Evolutionary conservation across 192 early-diverging fungal genomes (phyloP).

Genomic region (Allomyces macrogynus): DNA sequence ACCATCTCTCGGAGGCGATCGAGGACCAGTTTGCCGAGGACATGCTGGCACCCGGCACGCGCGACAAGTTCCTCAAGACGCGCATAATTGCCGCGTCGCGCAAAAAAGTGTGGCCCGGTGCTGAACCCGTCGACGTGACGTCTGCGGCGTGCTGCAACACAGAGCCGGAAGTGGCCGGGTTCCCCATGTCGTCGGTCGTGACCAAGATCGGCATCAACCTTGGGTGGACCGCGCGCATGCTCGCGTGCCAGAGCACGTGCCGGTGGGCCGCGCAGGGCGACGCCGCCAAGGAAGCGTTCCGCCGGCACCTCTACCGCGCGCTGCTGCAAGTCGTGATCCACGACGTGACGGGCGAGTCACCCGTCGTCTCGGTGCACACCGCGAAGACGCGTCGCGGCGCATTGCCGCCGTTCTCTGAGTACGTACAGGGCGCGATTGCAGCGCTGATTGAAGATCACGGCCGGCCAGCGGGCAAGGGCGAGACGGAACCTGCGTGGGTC

Average conservation of each 20-base stretch:
- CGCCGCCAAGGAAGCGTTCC: conserved; percentile 32
- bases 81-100: conserved; percentile 9
- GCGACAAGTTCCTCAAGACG: neutral
- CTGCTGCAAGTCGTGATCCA: conserved; percentile 51
- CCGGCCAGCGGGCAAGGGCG: conserved; percentile 10
- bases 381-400: conserved; percentile 31
- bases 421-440: neutral
- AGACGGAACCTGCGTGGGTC: conserved; percentile 35
- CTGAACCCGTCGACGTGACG: no score
- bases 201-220: conserved; percentile 14
- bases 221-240: conserved; percentile 40
- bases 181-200: conserved; percentile 18
- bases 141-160: neutral
- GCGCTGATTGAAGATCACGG: conserved; percentile 9
- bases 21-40: neutral
- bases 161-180: conserved; percentile 7
- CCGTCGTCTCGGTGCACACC: conserved; percentile 16
- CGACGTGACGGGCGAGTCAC: conserved; percentile 18
- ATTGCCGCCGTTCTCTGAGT: conserved; percentile 10
- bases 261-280: conserved; percentile 45
- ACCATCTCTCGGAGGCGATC: conserved; percentile 39
- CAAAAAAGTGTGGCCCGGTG: neutral
- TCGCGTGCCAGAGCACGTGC: conserved; percentile 59
- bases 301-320: conserved; percentile 51
- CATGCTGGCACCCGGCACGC: neutral